These are phyloP conservation scores for Cudoniella acicularis DNA, from an alignment of 495 filamentous ascomycete species.

Conservation along the genomic window DNA sequence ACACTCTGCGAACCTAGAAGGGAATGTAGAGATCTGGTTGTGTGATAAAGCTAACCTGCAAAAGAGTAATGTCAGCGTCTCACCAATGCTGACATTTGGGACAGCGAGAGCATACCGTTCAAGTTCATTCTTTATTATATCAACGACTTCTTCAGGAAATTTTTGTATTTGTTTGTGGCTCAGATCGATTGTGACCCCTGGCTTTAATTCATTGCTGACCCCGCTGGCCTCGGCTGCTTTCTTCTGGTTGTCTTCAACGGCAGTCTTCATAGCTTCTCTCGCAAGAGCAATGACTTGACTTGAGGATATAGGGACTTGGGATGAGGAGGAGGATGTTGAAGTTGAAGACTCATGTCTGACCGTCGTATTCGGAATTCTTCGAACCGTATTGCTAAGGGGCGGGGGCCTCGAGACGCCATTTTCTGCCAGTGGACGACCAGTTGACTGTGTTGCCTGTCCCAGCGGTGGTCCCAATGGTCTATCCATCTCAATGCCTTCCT, in stretches of 20 bases:
- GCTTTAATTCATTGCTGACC: slow-evolving; percentile 67
- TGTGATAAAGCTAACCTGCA: slow-evolving; percentile 81
- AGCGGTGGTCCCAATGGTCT: slow-evolving; percentile 23
- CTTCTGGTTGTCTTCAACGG: slow-evolving; percentile 63
- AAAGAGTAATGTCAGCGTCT: slow-evolving; percentile 14
- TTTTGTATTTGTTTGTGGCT: slow-evolving; percentile 75
- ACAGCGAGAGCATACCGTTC: slow-evolving; percentile 62
- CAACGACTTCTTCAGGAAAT: slow-evolving; percentile 85
- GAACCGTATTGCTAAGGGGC: slow-evolving; percentile 21
- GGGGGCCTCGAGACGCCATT: slow-evolving; percentile 16
- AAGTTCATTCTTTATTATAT: slow-evolving; percentile 88
- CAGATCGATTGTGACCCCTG: slow-evolving; percentile 82
- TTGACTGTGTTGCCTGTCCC: slow-evolving; percentile 26
- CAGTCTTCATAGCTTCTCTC: slow-evolving; percentile 61
- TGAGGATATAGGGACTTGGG: slow-evolving; percentile 35
- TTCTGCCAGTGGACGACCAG: slow-evolving; percentile 18
- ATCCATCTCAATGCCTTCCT: slow-evolving; percentile 21
- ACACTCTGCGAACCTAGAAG: slow-evolving; percentile 79
- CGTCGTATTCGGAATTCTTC: slow-evolving; percentile 16
- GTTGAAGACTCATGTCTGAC: slow-evolving; percentile 21
- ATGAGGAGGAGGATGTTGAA: slow-evolving; percentile 25
- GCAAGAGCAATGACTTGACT: slow-evolving; percentile 54
- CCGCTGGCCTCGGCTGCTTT: slow-evolving; percentile 64
- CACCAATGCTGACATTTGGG: slow-evolving; percentile 8
- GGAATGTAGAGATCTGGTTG: slow-evolving; percentile 78